phyloP scores from a whole-genome alignment of 495 filamentous ascomycete genomes.

The Penicillium salamii region DNA sequence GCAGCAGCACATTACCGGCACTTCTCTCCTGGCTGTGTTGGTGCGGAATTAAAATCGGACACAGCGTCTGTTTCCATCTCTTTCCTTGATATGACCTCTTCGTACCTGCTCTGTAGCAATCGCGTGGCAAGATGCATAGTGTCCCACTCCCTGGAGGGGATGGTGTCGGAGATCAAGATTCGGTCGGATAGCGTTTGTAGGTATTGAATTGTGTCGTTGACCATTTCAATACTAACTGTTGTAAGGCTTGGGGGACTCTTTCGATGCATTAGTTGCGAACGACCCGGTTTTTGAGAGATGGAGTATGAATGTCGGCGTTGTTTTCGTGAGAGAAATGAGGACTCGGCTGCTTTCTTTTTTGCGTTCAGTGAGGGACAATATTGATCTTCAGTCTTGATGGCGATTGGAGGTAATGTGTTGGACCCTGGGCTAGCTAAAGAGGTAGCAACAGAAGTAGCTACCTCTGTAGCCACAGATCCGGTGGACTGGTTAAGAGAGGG shows the following conservation, averaged over 20 bases:
- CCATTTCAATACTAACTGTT: background rate
- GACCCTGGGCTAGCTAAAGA: background rate
- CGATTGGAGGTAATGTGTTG: background rate
- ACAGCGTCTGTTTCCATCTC: background rate
- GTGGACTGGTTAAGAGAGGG: background rate
- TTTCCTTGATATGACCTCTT: background rate
- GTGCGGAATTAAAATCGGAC: background rate
- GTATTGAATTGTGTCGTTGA: constrained; percentile 2
- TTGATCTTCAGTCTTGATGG: background rate
- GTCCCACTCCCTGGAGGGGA: background rate
- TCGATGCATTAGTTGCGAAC: background rate
- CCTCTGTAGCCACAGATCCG: background rate
- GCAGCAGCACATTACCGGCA: background rate
- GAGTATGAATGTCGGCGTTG: background rate
- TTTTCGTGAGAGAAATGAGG: background rate
- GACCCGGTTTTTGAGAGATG: background rate
- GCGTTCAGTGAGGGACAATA: background rate
- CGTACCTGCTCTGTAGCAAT: background rate
- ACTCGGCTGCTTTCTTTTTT: background rate
- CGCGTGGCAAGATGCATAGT: background rate
- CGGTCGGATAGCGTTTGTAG: background rate
- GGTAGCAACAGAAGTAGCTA: background rate
- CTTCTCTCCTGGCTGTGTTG: background rate
- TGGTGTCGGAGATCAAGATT: background rate
- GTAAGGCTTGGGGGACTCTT: background rate